phyloP scores from a whole-genome alignment of 164 flowering plant genomes.

The grape (Vitis vinifera) region DNA sequence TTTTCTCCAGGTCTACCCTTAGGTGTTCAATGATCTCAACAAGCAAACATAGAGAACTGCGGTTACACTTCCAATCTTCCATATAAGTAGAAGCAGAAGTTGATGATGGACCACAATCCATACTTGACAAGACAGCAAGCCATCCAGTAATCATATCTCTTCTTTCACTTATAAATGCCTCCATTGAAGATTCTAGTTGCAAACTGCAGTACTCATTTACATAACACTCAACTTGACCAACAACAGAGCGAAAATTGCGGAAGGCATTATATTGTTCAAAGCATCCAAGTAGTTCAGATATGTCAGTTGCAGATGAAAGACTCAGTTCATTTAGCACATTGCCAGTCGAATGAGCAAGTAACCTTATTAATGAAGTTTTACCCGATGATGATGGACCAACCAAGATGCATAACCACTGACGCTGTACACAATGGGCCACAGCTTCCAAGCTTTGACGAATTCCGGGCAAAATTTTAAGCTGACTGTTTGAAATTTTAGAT shows the following conservation, averaged over 20 bases:
- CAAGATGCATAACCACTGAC: conserved; percentile 79
- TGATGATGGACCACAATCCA: conserved; percentile 20
- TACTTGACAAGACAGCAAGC: conserved; percentile 51
- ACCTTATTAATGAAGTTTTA: conserved; percentile 80
- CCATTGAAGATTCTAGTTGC: conserved; percentile 38
- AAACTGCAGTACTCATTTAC: conserved; percentile 58
- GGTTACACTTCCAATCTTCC: conserved; percentile 35
- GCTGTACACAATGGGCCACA: conserved; percentile 62
- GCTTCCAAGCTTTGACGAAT: conserved; percentile 76
- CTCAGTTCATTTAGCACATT: conserved; percentile 74
- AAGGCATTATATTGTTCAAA: conserved; percentile 87
- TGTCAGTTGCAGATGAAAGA: conserved; percentile 91
- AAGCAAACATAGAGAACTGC: conserved; percentile 39
- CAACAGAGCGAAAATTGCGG: conserved; percentile 51
- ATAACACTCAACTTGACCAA: conserved; percentile 56
- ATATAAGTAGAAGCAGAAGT: conserved; percentile 20
- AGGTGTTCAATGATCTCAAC: conserved; percentile 59
- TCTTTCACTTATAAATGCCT: conserved; percentile 27
- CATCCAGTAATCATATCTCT: conserved; percentile 48
- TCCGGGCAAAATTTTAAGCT: conserved; percentile 71
- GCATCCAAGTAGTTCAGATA: conserved; percentile 91
- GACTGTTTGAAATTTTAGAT: conserved; percentile 25
- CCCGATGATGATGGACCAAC: conserved; percentile 95
- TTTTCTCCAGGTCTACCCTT: conserved; percentile 25
- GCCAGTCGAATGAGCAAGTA: conserved; percentile 85